Evolutionary conservation across 331 rosid genomes (phyloP).

Genomic region (Phaseolus coccineus): DNA sequence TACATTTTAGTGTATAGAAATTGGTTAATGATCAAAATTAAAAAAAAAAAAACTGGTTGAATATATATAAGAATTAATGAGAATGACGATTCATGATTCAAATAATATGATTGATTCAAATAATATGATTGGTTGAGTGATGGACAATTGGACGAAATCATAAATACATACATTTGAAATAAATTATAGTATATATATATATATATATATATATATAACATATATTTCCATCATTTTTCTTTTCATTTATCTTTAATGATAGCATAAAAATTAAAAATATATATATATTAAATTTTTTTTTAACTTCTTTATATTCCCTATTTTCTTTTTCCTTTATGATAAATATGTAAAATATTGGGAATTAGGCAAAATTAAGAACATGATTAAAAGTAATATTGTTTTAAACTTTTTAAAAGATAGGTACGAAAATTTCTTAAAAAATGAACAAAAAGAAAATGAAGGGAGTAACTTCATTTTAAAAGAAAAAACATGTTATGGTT

Average conservation of each 20-base stretch:
- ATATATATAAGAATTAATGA: neutral
- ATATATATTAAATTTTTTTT: neutral
- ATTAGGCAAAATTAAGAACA: neutral
- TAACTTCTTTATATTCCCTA: neutral
- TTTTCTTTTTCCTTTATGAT: neutral
- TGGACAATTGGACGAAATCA: neutral
- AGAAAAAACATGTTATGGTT: neutral
- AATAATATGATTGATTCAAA: conserved; percentile 4
- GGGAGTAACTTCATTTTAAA: neutral
- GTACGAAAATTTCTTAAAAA: neutral
- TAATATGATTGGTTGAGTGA: neutral
- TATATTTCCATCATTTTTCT: neutral
- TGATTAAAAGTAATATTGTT: neutral
- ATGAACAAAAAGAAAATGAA: neutral
- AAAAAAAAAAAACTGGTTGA: neutral
- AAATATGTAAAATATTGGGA: neutral
- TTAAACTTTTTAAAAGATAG: neutral
- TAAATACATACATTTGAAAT: neutral
- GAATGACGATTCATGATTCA: neutral
- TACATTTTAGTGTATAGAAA: neutral
- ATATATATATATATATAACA: neutral
- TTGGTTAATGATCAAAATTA: neutral
- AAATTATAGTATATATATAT: neutral
- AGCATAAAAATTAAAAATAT: neutral
- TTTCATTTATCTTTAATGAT: neutral